Conservation (phyloP, 371 early-diverging fungal species). For the Mucor racemosus region DNA sequence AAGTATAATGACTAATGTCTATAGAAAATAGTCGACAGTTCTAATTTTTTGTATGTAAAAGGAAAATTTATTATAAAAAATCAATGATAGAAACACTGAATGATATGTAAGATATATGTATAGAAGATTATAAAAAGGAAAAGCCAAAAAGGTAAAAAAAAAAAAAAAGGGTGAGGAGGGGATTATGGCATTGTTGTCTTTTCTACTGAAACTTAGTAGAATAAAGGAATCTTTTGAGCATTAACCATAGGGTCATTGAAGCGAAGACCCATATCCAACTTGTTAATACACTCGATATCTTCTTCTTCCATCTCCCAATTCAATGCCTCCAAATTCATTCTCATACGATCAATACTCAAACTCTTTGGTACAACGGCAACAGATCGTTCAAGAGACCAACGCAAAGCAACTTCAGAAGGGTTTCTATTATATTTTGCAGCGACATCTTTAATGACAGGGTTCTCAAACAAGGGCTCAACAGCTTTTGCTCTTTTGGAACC, state of each 20-base stretch:
- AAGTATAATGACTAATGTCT: no score
- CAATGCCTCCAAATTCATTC: neutral
- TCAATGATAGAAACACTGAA: no score
- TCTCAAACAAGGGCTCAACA: neutral
- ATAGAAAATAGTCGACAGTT: no score
- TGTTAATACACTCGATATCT: neutral
- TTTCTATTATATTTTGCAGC: constrained; percentile 5
- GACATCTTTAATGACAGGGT: neutral
- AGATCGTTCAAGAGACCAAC: neutral
- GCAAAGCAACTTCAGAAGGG: neutral
- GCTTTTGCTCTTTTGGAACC: neutral
- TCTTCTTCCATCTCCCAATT: constrained; percentile 3
- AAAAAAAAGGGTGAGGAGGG: no score
- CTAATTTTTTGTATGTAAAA: no score
- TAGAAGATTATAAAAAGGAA: neutral
- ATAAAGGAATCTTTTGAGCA: neutral
- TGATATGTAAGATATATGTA: neutral
- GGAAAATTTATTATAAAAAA: no score
- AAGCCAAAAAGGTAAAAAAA: no score
- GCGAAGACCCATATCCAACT: neutral
- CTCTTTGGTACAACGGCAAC: neutral
- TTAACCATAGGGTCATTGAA: neutral
- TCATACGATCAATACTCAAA: constrained; percentile 1
- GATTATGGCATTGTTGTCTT: no score
- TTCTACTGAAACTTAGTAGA: neutral